phyloP scores from a whole-genome alignment of 768 basidiomycete species.

The Amanita exitialis region DNA sequence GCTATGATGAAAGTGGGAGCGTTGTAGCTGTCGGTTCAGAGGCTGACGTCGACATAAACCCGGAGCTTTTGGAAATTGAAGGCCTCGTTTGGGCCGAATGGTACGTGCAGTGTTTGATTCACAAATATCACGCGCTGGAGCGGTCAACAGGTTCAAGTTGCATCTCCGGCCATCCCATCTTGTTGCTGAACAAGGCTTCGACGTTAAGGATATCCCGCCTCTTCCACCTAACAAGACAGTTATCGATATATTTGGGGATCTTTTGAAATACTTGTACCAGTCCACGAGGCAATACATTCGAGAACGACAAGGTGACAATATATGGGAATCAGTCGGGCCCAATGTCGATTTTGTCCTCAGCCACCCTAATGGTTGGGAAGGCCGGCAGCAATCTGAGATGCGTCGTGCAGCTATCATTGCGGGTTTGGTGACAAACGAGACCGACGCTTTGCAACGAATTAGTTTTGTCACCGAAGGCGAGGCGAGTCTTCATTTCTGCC shows the following conservation, averaged over 20 bases:
- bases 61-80: conserved; percentile 30
- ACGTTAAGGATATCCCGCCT: conserved; percentile 19
- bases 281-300: conserved; percentile 27
- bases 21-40: conserved; percentile 36
- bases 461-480: conserved; percentile 47
- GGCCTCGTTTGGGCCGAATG: conserved; percentile 32
- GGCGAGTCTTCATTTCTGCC: conserved; percentile 41
- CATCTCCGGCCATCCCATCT: conserved; percentile 23
- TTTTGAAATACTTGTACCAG: conserved; percentile 28
- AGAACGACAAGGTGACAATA: conserved; percentile 18
- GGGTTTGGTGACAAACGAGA: conserved; percentile 27
- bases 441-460: conserved; percentile 24
- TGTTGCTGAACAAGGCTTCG: conserved; percentile 7
- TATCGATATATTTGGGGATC: conserved; percentile 29
- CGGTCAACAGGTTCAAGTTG: conserved; percentile 28
- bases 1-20: conserved; percentile 29
- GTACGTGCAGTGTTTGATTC: conserved; percentile 11
- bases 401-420: conserved; percentile 35
- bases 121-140: too few relatives aligned
- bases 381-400: conserved; percentile 38
- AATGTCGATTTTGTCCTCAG: conserved; percentile 30
- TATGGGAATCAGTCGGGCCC: conserved; percentile 12
- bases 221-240: conserved; percentile 26
- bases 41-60: conserved; percentile 27
- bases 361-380: conserved; percentile 50